Evolutionary conservation across 2,329 filamentous ascomycete genomes (phyloP), one percentile per base, ranked within the genome.

Genomic region (Westerdykella aurantiaca): DNA sequence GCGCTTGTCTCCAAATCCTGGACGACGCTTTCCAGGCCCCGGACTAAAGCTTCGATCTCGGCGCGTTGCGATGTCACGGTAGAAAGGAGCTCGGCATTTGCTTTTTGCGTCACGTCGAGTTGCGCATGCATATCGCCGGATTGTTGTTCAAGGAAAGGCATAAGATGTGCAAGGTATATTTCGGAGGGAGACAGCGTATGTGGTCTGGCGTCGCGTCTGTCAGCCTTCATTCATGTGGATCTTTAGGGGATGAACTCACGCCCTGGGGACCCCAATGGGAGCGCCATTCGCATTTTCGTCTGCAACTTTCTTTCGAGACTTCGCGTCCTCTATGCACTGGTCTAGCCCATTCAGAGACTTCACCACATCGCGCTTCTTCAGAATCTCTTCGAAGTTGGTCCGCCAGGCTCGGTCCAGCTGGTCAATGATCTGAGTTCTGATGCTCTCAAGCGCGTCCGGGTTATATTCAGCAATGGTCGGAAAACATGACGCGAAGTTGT

Each of bases 401-500:
- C 67, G 74, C 49, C 77, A 79, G 41, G 73, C 73, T 49, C 76
- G 74, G 51, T 80, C 77, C 41, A 83, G 61, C 52, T 80, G 75
- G 40, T 73, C 72, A 34, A 78, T 77, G 50, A 83, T 72, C 50
- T 82, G 77, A 42, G 73, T 69, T 66, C 79, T 78, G 17, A 84
- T 68, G 4, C 71, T 70, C 53, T 80, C 74, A 45, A 84, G 57
- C 34, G 73, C 74, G 21, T 74, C 74, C 1, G 78, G 75, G 10
- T 77, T 77, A 53, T 81, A 70, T 53, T 71, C 68, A 14, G 80
- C 77, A 1, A 79, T 75, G 0, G 81, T 84, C 0, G 81, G 80
- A 51, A 83, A 83, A 55, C 81, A 84, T 18, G 77, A 69, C 0
- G 78, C 72, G 59, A 83, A 84, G 53, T 82, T 82, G 39, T 70